phyloP scores from a whole-genome alignment of 2,329 filamentous ascomycete genomes.

The Lasiodiplodia sp. region DNA sequence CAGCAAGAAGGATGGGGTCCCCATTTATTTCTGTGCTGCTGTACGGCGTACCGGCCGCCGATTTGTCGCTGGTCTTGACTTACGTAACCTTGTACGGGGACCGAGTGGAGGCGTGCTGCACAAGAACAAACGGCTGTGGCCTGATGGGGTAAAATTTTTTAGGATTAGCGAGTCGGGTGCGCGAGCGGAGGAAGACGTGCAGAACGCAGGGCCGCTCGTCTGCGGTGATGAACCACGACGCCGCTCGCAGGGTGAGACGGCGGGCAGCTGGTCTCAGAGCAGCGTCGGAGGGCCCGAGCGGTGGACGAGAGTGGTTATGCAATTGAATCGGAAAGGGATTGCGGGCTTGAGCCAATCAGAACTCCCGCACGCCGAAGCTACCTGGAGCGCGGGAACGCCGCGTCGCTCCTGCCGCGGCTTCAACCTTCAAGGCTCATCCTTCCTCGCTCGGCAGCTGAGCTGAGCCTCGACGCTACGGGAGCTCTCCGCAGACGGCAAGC shows the following conservation, averaged over 20 bases:
- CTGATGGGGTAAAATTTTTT: not conserved
- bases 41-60: not conserved
- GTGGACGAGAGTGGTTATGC: slow-evolving; percentile 6
- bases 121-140: not conserved
- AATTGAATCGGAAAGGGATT: slow-evolving; percentile 6
- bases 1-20: not conserved
- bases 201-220: too few relatives aligned
- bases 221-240: not conserved
- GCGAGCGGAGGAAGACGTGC: too few relatives aligned
- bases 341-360: slow-evolving; percentile 8
- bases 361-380: slow-evolving; percentile 22
- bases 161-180: not conserved
- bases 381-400: slow-evolving; percentile 6
- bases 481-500: slow-evolving; percentile 2
- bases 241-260: not conserved
- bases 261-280: not conserved
- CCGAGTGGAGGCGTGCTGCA: not conserved
- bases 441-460: not conserved
- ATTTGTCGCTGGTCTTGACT: slow-evolving; percentile 1
- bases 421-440: not conserved
- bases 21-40: slow-evolving; percentile 2
- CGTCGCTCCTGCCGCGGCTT: not conserved
- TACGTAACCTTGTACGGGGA: slow-evolving; percentile 10
- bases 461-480: not conserved
- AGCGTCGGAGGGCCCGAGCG: not conserved